Conservation (phyloP, 768 basidiomycete species). For the Amanita thiersii region DNA sequence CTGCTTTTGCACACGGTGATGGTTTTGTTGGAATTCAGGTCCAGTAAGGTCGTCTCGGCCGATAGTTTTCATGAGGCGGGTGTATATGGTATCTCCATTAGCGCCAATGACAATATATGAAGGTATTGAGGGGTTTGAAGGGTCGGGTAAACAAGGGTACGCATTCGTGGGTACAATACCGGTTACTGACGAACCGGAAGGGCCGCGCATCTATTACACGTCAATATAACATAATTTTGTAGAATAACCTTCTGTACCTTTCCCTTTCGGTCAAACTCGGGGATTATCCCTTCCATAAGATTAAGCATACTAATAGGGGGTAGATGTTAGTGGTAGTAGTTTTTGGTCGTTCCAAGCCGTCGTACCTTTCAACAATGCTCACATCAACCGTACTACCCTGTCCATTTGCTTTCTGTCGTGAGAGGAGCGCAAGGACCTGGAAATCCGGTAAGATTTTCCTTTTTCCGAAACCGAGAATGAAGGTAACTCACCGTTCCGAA, state of each 20-base stretch:
- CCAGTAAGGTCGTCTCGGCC: constrained; percentile 52
- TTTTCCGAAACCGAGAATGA: neutral
- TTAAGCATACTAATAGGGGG: constrained; percentile 60
- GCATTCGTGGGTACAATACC: constrained; percentile 74
- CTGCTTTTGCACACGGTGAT: constrained; percentile 56
- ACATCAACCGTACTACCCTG: constrained; percentile 59
- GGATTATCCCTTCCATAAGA: constrained; percentile 71
- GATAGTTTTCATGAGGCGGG: constrained; percentile 54
- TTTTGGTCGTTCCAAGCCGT: neutral
- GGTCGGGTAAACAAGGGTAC: constrained; percentile 53
- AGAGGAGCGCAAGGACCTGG: constrained; percentile 54
- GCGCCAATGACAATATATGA: constrained; percentile 66
- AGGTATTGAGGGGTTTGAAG: constrained; percentile 28
- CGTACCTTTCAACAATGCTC: constrained; percentile 63
- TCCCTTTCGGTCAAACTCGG: constrained; percentile 66
- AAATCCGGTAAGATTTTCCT: constrained; percentile 1
- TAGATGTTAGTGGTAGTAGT: neutral
- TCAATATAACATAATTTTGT: neutral
- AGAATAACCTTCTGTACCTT: constrained; percentile 30
- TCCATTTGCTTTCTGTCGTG: constrained; percentile 29
- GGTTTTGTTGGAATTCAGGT: constrained; percentile 45
- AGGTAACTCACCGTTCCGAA: constrained; percentile 53
- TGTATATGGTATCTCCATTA: constrained; percentile 66
- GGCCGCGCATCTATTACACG: constrained; percentile 49
- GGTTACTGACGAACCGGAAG: constrained; percentile 68